phyloP scores from a whole-genome alignment of 2,329 filamentous ascomycete species.

The Uncinocarpus reesii region DNA sequence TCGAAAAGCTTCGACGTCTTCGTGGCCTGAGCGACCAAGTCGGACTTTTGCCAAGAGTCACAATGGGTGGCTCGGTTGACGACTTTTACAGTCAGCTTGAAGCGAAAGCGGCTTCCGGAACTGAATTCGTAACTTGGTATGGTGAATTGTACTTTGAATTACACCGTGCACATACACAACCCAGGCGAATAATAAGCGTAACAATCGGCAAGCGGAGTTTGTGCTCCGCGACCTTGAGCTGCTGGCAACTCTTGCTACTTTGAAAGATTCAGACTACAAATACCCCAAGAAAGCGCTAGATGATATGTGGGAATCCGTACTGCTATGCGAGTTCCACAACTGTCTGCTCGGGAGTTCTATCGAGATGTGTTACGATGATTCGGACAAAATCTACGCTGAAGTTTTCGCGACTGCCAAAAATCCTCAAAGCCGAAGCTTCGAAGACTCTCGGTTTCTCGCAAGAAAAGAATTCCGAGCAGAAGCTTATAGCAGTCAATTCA shows the following conservation, averaged over 20 bases:
- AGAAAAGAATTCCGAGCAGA: constrained; percentile 32
- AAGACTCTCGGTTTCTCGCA: constrained; percentile 54
- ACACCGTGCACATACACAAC: constrained; percentile 93
- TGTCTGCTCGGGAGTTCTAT: constrained; percentile 91
- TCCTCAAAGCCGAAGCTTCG: constrained; percentile 60
- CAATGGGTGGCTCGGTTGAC: constrained; percentile 81
- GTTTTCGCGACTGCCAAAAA: constrained; percentile 68
- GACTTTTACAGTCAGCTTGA: constrained; percentile 85
- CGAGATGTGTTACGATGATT: constrained; percentile 97
- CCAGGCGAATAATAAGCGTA: constrained; percentile 91
- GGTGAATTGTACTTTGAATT: constrained; percentile 97
- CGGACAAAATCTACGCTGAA: constrained; percentile 74
- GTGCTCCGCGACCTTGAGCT: constrained; percentile 80
- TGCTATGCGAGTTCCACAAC: constrained; percentile 96
- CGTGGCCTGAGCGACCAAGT: constrained; percentile 83
- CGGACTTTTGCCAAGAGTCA: constrained; percentile 72
- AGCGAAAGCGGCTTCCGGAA: constrained; percentile 57
- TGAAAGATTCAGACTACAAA: constrained; percentile 60
- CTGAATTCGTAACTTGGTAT: constrained; percentile 86
- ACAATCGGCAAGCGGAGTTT: constrained; percentile 78
- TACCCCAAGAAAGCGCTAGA: constrained; percentile 95
- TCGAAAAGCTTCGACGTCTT: constrained; percentile 88
- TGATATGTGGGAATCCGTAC: constrained; percentile 83
- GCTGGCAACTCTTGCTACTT: constrained; percentile 71
- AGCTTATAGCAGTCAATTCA: constrained; percentile 64